These are phyloP conservation scores for Amanita brunnescens DNA, from an alignment of 768 basidiomycete species.

Conservation along the genomic window DNA sequence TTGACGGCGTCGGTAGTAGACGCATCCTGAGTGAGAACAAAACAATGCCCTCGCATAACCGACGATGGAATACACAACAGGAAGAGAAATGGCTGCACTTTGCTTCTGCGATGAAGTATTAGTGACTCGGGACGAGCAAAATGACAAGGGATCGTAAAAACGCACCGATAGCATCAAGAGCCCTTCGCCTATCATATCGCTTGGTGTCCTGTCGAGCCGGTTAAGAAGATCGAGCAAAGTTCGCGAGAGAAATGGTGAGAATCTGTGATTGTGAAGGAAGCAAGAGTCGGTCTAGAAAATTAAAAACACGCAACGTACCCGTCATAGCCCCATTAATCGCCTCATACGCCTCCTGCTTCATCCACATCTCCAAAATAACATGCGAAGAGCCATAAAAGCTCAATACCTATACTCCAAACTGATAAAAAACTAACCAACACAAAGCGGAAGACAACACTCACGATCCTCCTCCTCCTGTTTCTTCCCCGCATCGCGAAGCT, in stretches of 20 bases:
- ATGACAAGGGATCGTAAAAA: no score
- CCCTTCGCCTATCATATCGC: constrained; percentile 51
- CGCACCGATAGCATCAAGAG: constrained; percentile 39
- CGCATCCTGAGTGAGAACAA: constrained; percentile 55
- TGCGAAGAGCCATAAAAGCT: constrained; percentile 76
- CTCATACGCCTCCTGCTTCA: constrained; percentile 63
- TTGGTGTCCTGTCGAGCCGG: constrained; percentile 17
- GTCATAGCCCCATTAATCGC: constrained; percentile 76
- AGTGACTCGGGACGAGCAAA: no score
- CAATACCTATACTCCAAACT: constrained; percentile 69
- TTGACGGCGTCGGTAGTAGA: constrained; percentile 31
- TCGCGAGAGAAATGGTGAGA: constrained; percentile 66
- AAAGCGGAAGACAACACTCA: constrained; percentile 25
- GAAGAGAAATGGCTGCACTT: constrained; percentile 59
- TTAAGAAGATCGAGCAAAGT: constrained; percentile 51
- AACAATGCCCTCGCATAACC: constrained; percentile 57
- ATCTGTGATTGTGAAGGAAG: constrained; percentile 49
- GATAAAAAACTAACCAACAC: not conserved
- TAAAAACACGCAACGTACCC: constrained; percentile 40
- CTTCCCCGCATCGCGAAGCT: constrained; percentile 41
- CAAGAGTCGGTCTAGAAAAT: no score
- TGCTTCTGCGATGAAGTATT: no score
- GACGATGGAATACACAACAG: constrained; percentile 64
- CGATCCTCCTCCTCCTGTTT: constrained; percentile 31
- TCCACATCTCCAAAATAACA: constrained; percentile 41